Evolutionary conservation across 2,329 filamentous ascomycete species (phyloP), one percentile per base, ranked within the genome.

Genomic region (Pseudogymnoascus sp.): DNA sequence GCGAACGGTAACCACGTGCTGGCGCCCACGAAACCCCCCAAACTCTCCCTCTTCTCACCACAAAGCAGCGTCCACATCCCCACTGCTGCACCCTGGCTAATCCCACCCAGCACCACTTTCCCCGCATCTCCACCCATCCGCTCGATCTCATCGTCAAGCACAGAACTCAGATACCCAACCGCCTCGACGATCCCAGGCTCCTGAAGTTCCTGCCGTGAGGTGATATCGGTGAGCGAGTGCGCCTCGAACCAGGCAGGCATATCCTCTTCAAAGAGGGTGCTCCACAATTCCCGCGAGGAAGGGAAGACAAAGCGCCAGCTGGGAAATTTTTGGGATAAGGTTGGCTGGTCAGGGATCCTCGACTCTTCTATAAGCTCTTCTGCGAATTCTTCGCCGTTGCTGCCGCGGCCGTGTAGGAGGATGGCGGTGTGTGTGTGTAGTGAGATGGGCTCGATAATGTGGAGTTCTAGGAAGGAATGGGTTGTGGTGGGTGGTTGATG

Each of bases 181-280:
- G 77, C 79, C 66, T 81, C 77, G 3, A 70, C 69, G 1, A 83
- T 71, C 0, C 81, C 81, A 2, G 76, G 69, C 0, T 79, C 51
- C 69, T 83, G 79, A 5, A 76, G 66, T 3, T 82, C 72, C 47
- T 73, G 72, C 47, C 76, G 73, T n/a, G 76, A 69, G 0, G 73
- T 72, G 0, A 76, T 79, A 40, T 80, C 73, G 0, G 72, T 66
- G 0, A 81, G 69, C 0, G 74, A 75, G 14, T 75, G 78, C 7
- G 78, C 74, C 67, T 84, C 77, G 66, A 81, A 83, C 80, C 81
- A 84, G 67, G 81, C 78, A 4, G 78, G 77, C 36, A 82, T 75
- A 5, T 73, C 71, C 0, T 74, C 71, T 2, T 77, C 74, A 5
- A 78, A 77, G 2, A 75, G 71, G 0, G 71, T 75, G 0, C 80